A percentile compares a stretch with the other conserved stretches of the same genome.
Conservation (phyloP, 1,284 basidiomycete genomes). For the Pseudozyma flocculosa region DNA sequence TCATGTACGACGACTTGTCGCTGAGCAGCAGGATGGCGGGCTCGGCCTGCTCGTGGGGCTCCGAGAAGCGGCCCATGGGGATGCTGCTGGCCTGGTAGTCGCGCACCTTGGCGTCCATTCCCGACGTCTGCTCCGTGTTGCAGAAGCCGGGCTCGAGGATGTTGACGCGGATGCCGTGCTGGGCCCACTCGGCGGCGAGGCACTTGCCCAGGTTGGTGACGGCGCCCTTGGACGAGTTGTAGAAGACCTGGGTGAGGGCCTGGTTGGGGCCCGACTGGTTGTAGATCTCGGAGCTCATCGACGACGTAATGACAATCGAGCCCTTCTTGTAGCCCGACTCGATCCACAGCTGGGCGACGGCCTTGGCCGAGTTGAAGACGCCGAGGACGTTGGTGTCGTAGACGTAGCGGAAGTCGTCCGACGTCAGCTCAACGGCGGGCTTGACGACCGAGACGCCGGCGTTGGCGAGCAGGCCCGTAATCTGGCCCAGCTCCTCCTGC, state of each 20-base stretch:
- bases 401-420: constrained; percentile 56
- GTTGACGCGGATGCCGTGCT: constrained; percentile 57
- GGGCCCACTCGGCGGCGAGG: constrained; percentile 57
- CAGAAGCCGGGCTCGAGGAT: constrained; percentile 56
- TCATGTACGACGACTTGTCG: constrained; percentile 55
- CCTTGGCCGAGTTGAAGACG: constrained; percentile 57
- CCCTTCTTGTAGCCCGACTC: constrained; percentile 56
- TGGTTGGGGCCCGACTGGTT: constrained; percentile 55
- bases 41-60: constrained; percentile 56
- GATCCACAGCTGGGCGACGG: constrained; percentile 56
- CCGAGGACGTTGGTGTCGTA: constrained; percentile 58
- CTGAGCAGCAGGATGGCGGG: constrained; percentile 52
- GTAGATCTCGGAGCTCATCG: constrained; percentile 58
- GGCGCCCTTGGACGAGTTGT: constrained; percentile 57
- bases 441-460: constrained; percentile 56
- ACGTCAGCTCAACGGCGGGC: constrained; percentile 56
- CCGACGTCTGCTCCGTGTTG: constrained; percentile 58
- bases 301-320: constrained; percentile 55
- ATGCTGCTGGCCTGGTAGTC: constrained; percentile 55
- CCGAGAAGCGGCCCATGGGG: constrained; percentile 55
- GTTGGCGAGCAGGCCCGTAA: constrained; percentile 55
- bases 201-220: constrained; percentile 58
- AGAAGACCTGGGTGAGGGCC: constrained; percentile 56
- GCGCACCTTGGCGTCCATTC: constrained; percentile 55
- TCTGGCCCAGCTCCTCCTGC: constrained; percentile 50